phyloP scores from a whole-genome alignment of 164 flowering plant genomes.

The Nelumbo lutea region DNA sequence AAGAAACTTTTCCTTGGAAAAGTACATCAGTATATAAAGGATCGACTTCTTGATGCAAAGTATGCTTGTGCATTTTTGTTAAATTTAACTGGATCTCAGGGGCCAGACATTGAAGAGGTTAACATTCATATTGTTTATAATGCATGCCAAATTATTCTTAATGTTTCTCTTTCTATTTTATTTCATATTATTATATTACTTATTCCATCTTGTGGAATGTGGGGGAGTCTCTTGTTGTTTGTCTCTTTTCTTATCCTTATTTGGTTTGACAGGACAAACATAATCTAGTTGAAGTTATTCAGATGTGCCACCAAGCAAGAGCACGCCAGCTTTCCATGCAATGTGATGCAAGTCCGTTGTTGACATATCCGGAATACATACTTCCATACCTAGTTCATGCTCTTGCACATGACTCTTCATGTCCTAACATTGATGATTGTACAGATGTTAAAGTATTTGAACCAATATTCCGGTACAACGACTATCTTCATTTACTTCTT shows the following conservation, averaged over 20 bases:
- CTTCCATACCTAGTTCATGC: conserved; percentile 77
- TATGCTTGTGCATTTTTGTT: conserved; percentile 79
- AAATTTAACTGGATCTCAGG: conserved; percentile 29
- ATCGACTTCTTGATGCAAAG: conserved; percentile 74
- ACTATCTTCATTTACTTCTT: neutral
- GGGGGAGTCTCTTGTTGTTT: neutral
- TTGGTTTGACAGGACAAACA: conserved; percentile 63
- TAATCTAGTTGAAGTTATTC: conserved; percentile 67
- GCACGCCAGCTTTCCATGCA: conserved; percentile 54
- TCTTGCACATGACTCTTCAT: conserved; percentile 80
- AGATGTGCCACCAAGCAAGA: conserved; percentile 67
- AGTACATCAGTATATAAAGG: conserved; percentile 86
- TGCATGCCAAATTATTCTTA: neutral
- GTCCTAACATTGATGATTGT: conserved; percentile 70
- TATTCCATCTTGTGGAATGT: neutral
- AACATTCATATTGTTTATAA: conserved; percentile 1
- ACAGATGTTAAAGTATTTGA: conserved; percentile 68
- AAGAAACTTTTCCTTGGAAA: conserved; percentile 66
- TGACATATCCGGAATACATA: conserved; percentile 66
- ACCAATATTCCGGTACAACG: conserved; percentile 64
- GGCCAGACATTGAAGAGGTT: conserved; percentile 68
- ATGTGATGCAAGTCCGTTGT: conserved; percentile 46
- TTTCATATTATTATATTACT: neutral
- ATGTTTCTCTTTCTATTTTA: conserved; percentile 1
- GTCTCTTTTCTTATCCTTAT: conserved; percentile 2